These are phyloP conservation scores for Phoma sp. DNA, from an alignment of 2,329 filamentous ascomycete species.

Conservation along the genomic window DNA sequence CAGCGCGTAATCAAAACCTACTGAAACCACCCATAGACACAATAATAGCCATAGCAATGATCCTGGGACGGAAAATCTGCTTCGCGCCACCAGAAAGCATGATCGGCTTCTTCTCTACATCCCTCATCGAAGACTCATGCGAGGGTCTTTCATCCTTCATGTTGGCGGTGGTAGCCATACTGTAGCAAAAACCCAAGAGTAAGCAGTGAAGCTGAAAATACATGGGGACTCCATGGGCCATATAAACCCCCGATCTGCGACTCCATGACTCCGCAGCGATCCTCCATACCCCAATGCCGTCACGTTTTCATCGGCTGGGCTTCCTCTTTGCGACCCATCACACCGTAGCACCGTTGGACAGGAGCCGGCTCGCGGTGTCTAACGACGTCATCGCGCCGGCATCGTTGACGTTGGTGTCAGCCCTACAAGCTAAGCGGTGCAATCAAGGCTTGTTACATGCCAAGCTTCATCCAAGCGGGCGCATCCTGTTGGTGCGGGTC, in stretches of 20 bases:
- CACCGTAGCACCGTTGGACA: background rate
- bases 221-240: slow-evolving; percentile 12
- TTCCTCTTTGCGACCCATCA: slow-evolving; percentile 3
- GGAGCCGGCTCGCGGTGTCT: background rate
- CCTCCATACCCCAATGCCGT: slow-evolving; percentile 14
- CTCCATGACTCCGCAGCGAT: slow-evolving; percentile 11
- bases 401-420: background rate
- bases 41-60: slow-evolving; percentile 42
- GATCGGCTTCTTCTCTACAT: slow-evolving; percentile 39
- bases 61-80: slow-evolving; percentile 42
- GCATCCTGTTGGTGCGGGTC: slow-evolving; percentile 12
- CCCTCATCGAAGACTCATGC: slow-evolving; percentile 32
- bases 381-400: slow-evolving; percentile 4
- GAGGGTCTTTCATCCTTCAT: slow-evolving; percentile 18
- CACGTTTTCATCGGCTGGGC: slow-evolving; percentile 3
- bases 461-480: slow-evolving; percentile 7
- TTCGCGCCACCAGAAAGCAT: slow-evolving; percentile 29
- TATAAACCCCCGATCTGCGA: slow-evolving; percentile 11
- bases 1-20: background rate
- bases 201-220: background rate
- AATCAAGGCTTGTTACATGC: slow-evolving; percentile 9
- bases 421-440: slow-evolving; percentile 6
- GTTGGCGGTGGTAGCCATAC: slow-evolving; percentile 10
- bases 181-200: background rate
- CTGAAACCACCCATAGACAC: slow-evolving; percentile 47